Evolutionary conservation across 805 yeast species (phyloP).

Genomic region (Kodamaea restingae): DNA sequence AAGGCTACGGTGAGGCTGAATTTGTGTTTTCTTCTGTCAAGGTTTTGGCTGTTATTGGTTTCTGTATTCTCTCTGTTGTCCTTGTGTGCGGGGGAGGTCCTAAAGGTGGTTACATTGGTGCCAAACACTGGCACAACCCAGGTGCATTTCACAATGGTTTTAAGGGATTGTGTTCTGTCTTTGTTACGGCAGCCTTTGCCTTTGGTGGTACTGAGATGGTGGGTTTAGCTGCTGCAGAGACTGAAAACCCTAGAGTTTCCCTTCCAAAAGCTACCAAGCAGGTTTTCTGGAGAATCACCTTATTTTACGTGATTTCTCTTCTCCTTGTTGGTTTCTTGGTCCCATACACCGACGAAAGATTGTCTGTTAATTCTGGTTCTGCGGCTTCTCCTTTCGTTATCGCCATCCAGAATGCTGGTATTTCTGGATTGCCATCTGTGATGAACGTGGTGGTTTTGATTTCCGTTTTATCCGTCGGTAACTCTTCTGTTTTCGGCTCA

Average conservation of each 20-base stretch:
- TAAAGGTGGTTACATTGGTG: conserved; percentile 50
- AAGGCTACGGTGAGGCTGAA: conserved; percentile 59
- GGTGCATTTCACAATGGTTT: conserved; percentile 65
- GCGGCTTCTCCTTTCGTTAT: conserved; percentile 72
- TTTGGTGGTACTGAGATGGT: conserved; percentile 72
- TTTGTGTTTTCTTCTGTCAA: conserved; percentile 63
- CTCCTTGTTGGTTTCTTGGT: conserved; percentile 60
- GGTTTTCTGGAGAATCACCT: conserved; percentile 73
- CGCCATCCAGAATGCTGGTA: conserved; percentile 63
- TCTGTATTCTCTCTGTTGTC: conserved; percentile 51
- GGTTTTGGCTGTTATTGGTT: conserved; percentile 54
- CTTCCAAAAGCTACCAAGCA: conserved; percentile 74
- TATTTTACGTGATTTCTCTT: conserved; percentile 61
- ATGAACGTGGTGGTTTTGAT: conserved; percentile 67
- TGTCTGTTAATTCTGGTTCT: conserved; percentile 50
- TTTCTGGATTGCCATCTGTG: conserved; percentile 60
- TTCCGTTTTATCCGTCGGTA: conserved; percentile 73
- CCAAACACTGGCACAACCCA: conserved; percentile 55
- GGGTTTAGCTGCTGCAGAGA: conserved; percentile 75
- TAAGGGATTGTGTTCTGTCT: conserved; percentile 65
- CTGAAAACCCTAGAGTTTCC: conserved; percentile 59
- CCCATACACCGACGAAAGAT: conserved; percentile 51
- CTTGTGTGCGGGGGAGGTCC: conserved; percentile 56
- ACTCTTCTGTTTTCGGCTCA: conserved; percentile 65
- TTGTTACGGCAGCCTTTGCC: conserved; percentile 73